These are phyloP conservation scores for Suillus fuscotomentosus DNA, from an alignment of 768 basidiomycete species.

Conservation along the genomic window DNA sequence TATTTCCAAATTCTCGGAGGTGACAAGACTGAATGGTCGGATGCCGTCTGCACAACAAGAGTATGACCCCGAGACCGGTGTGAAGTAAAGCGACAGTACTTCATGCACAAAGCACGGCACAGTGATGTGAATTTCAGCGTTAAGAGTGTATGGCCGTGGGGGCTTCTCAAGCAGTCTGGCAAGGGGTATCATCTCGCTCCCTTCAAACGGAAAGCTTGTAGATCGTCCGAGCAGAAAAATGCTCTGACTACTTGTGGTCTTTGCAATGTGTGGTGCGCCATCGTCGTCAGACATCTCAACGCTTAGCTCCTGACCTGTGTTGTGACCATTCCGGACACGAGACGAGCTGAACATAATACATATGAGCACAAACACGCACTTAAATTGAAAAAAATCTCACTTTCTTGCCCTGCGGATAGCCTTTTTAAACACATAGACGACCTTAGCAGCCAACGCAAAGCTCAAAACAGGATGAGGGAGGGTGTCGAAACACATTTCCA, in stretches of 20 bases:
- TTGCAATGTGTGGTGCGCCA: neutral
- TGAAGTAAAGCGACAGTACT: neutral
- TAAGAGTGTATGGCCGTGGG: neutral
- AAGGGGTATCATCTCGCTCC: neutral
- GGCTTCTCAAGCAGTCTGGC: neutral
- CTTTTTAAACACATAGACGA: neutral
- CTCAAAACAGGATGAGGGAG: neutral
- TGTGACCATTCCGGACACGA: neutral
- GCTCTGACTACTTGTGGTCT: neutral
- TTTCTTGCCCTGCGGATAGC: neutral
- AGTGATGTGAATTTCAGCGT: constrained; percentile 1
- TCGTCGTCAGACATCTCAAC: neutral
- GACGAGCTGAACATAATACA: neutral
- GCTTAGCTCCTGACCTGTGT: neutral
- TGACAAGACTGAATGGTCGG: neutral
- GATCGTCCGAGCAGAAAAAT: neutral
- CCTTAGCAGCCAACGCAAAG: neutral
- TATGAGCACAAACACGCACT: neutral
- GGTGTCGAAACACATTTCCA: neutral
- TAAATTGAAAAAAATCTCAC: neutral
- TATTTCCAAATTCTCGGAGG: neutral
- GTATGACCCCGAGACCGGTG: neutral
- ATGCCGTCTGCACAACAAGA: neutral
- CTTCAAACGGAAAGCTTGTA: neutral
- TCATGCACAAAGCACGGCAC: constrained; percentile 4